phyloP scores from a whole-genome alignment of 225 moss, liverwort and hornwort species.

The Climacium dendroides region DNA sequence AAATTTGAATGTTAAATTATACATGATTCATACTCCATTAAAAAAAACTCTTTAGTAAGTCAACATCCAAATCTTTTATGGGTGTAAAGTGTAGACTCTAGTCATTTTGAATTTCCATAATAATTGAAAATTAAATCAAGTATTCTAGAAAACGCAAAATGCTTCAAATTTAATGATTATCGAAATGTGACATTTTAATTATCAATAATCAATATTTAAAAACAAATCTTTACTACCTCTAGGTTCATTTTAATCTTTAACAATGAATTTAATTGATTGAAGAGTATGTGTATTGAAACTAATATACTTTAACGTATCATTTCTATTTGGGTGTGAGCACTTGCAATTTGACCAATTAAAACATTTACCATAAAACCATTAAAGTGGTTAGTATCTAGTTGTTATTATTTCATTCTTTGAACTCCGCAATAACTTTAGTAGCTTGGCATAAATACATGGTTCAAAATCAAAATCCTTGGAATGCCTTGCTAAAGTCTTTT shows the following conservation, averaged over 20 bases:
- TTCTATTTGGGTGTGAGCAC: background rate
- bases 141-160: background rate
- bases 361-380: background rate
- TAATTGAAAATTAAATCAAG: background rate
- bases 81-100: fast-evolving
- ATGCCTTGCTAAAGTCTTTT: background rate
- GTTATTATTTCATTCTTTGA: background rate
- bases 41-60: no score
- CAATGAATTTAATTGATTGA: background rate
- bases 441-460: background rate
- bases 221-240: background rate
- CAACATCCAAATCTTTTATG: no score
- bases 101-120: no score
- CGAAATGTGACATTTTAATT: background rate
- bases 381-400: background rate
- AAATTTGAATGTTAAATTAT: background rate
- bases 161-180: no score
- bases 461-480: background rate
- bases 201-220: background rate
- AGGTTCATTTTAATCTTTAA: background rate
- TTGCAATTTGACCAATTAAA: background rate
- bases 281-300: background rate
- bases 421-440: background rate
- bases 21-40: background rate
- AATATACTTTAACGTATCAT: background rate